Conservation (phyloP, 495 filamentous ascomycete species). For the Penicillium antarcticum region DNA sequence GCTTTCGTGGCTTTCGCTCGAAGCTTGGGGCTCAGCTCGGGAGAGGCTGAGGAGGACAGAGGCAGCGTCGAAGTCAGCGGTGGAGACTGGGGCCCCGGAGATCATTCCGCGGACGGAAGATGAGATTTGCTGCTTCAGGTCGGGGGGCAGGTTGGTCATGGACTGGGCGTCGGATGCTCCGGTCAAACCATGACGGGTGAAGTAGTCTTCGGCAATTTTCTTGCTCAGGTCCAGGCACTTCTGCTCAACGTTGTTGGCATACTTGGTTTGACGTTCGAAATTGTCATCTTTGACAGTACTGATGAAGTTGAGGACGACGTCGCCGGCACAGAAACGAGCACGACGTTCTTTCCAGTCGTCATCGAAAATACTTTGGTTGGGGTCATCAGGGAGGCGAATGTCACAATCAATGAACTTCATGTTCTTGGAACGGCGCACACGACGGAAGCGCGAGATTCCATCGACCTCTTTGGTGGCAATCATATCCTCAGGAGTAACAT, state of each 20-base stretch:
- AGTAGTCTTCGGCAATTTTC: conserved; percentile 2
- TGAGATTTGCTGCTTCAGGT: background rate
- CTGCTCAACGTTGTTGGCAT: background rate
- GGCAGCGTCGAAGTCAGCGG: conserved; percentile 13
- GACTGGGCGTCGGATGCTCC: background rate
- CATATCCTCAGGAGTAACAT: conserved; percentile 62
- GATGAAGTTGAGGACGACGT: conserved; percentile 21
- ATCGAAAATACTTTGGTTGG: conserved; percentile 13
- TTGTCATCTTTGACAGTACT: conserved; percentile 11
- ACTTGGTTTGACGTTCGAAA: background rate
- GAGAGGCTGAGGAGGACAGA: conserved; percentile 11
- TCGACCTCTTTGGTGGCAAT: conserved; percentile 44
- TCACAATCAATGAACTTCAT: conserved; percentile 11
- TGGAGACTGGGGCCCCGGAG: background rate
- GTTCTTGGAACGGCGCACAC: conserved; percentile 52
- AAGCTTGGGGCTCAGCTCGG: background rate
- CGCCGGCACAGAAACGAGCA: conserved; percentile 12
- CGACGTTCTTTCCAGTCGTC: conserved; percentile 19
- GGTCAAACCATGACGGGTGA: background rate
- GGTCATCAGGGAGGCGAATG: conserved; percentile 7
- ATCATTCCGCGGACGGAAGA: background rate
- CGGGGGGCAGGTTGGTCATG: background rate
- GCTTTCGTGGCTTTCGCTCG: background rate
- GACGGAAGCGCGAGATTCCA: conserved; percentile 41
- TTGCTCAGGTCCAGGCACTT: conserved; percentile 8